Conservation (phyloP, 1,139 yeast genomes). For the Pichia kudriavzevii region DNA sequence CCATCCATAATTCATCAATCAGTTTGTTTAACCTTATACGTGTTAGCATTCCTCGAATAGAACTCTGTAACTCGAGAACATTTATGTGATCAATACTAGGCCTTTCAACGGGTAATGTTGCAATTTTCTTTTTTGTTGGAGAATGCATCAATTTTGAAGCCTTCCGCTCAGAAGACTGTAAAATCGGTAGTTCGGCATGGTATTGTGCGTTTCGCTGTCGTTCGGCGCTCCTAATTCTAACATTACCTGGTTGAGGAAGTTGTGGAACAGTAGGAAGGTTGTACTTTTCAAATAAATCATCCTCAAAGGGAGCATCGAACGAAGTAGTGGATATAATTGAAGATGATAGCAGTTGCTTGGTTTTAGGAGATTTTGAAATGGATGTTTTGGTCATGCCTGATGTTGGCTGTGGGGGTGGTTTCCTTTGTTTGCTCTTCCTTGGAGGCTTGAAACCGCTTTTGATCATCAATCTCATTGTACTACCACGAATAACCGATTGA, state of each 20-base stretch:
- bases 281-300: slow-evolving; percentile 14
- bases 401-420: slow-evolving; percentile 1
- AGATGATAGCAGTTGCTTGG: background rate
- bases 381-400: background rate
- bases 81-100: too few relatives aligned
- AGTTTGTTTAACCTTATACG: slow-evolving; percentile 40
- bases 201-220: slow-evolving; percentile 10
- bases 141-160: slow-evolving; percentile 15
- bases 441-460: background rate
- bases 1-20: slow-evolving; percentile 33
- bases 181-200: slow-evolving; percentile 12
- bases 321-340: slow-evolving; percentile 1
- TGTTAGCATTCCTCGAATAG: slow-evolving; percentile 45
- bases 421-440: background rate
- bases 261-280: slow-evolving; percentile 4
- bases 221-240: slow-evolving; percentile 9
- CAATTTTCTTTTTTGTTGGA: slow-evolving; percentile 17
- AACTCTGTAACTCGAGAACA: slow-evolving; percentile 39
- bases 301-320: slow-evolving; percentile 10
- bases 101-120: too few relatives aligned
- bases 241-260: slow-evolving; percentile 7
- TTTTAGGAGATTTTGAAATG: background rate
- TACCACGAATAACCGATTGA: slow-evolving; percentile 31
- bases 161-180: slow-evolving; percentile 3
- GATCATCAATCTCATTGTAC: slow-evolving; percentile 8